Conservation (phyloP, 768 basidiomycete species). For the Harrya chromipes region DNA sequence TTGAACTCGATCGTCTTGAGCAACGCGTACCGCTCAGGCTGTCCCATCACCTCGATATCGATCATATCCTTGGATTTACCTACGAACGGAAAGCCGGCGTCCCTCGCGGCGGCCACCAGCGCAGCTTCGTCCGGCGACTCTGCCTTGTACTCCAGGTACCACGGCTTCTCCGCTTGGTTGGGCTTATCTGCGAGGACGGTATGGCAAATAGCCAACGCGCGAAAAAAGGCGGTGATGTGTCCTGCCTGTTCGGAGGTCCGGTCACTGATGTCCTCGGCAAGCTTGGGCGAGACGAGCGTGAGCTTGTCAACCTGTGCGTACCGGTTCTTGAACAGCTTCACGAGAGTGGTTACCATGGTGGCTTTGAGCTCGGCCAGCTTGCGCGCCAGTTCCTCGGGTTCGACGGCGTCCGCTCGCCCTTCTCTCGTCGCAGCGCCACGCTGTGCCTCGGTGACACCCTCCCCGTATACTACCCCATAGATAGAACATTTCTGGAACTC, state of each 20-base stretch:
- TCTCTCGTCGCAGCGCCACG: constrained; percentile 86
- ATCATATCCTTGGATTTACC: constrained; percentile 67
- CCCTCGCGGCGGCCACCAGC: constrained; percentile 86
- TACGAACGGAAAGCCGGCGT: constrained; percentile 91
- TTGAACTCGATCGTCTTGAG: constrained; percentile 91
- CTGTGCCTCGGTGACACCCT: constrained; percentile 94
- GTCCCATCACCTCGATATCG: constrained; percentile 91
- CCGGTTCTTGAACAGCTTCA: constrained; percentile 82
- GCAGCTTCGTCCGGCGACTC: constrained; percentile 97
- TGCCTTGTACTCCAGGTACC: constrained; percentile 83
- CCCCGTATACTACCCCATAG: constrained; percentile 80
- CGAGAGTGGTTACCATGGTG: constrained; percentile 74
- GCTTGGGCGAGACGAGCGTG: constrained; percentile 83
- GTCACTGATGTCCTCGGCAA: constrained; percentile 75
- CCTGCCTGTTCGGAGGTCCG: constrained; percentile 55
- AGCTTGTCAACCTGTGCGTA: constrained; percentile 78
- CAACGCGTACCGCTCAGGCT: constrained; percentile 74
- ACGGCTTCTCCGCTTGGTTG: constrained; percentile 58
- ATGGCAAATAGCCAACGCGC: constrained; percentile 93
- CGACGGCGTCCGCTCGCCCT: constrained; percentile 61
- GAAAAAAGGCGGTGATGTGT: constrained; percentile 82
- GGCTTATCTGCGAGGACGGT: constrained; percentile 81
- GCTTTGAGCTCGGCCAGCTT: constrained; percentile 65
- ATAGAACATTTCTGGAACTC: constrained; percentile 97
- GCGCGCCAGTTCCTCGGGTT: constrained; percentile 68